Evolutionary conservation across 805 yeast species (phyloP).

Genomic region (Ogataea kodamae): DNA sequence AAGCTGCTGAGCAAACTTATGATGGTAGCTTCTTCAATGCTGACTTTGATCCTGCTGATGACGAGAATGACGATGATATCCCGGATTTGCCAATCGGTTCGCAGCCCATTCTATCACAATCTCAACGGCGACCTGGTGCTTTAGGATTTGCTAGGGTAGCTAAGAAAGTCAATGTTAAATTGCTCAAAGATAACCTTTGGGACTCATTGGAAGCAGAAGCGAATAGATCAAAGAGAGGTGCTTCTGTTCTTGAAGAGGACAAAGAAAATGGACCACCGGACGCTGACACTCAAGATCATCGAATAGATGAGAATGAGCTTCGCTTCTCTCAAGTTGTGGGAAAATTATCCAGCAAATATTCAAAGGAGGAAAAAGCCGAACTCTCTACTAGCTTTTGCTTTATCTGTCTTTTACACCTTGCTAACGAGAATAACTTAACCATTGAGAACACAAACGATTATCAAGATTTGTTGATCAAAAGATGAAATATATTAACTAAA

Average conservation of each 20-base stretch:
- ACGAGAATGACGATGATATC: conserved; percentile 29
- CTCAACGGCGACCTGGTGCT: conserved; percentile 22
- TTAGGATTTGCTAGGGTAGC: conserved; percentile 45
- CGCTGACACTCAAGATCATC: conserved; percentile 5
- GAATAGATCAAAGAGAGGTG: conserved; percentile 27
- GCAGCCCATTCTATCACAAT: conserved; percentile 18
- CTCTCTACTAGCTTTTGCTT: conserved; percentile 49
- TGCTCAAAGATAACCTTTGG: conserved; percentile 48
- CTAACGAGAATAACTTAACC: conserved; percentile 45
- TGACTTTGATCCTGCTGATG: conserved; percentile 36
- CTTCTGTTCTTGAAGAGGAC: conserved; percentile 28
- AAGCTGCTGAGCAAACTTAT: conserved; percentile 10
- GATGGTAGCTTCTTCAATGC: conserved; percentile 21
- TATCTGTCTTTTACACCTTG: conserved; percentile 47
- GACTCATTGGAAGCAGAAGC: conserved; percentile 31
- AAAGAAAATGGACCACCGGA: conserved; percentile 12
- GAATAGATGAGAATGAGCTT: conserved; percentile 14
- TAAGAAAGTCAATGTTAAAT: conserved; percentile 45
- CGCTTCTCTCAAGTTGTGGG: conserved; percentile 36
- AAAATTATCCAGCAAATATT: conserved; percentile 36
- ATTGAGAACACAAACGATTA: conserved; percentile 35
- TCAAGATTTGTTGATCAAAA: conserved; percentile 36
- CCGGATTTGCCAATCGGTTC: conserved; percentile 24
- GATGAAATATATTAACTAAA: too few species aligned
- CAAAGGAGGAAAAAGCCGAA: conserved; percentile 37